These are phyloP conservation scores for Thozetella sp. DNA, from an alignment of 495 filamentous ascomycete genomes.

Conservation along the genomic window DNA sequence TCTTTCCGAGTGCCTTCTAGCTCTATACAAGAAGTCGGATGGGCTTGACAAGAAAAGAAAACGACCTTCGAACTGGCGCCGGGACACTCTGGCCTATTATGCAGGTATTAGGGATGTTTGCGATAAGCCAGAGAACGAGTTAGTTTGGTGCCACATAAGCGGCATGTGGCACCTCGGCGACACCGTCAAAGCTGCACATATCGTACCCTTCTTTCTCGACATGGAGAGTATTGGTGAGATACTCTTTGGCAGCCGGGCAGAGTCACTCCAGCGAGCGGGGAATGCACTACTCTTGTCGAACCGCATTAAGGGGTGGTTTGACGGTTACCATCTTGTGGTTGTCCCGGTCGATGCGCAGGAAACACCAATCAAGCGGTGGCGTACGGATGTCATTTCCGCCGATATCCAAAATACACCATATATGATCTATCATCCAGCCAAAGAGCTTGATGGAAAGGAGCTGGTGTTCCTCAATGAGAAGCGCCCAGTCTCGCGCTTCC, in stretches of 20 bases:
- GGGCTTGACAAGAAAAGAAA: too few relatives aligned
- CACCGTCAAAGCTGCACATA: constrained; percentile 4
- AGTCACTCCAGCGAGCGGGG: constrained; percentile 2
- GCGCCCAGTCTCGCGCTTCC: constrained; percentile 7
- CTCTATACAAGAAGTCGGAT: too few relatives aligned
- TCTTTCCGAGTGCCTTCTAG: too few relatives aligned
- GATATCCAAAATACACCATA: neutral
- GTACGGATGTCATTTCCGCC: constrained; percentile 5
- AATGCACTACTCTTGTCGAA: neutral
- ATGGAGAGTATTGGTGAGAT: constrained; percentile 9
- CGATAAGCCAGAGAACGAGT: too few relatives aligned
- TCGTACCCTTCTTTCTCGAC: constrained; percentile 16
- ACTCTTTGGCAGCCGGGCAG: constrained; percentile 8
- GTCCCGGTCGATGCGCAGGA: constrained; percentile 6
- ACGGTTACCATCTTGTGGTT: constrained; percentile 5
- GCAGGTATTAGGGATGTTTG: too few relatives aligned
- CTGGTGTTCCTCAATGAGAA: constrained; percentile 5
- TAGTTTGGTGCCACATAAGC: too few relatives aligned
- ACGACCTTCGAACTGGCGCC: too few relatives aligned
- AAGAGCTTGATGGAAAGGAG: constrained; percentile 5
- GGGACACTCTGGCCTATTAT: too few relatives aligned
- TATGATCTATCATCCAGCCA: neutral
- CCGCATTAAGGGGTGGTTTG: too few relatives aligned
- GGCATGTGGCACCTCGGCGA: too few relatives aligned
- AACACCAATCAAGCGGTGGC: constrained; percentile 7